Base-by-base conservation (phyloP, 2,329 filamentous ascomycete genomes). In the Aspergillus pseudoviridinutans region DNA sequence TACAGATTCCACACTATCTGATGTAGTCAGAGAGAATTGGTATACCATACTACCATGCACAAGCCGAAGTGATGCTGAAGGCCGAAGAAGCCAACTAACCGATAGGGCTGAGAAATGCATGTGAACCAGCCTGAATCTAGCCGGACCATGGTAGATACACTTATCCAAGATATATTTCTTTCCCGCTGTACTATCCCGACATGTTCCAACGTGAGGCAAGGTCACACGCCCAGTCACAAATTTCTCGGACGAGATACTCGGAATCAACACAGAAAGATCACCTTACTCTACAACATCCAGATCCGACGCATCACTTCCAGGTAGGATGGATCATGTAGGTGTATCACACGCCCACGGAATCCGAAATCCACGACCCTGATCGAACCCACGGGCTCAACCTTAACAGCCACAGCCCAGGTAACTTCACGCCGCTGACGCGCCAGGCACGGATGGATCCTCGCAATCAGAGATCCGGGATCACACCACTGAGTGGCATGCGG, bases 401-500 rank as follows among this genome's bases (percentile, higher is more conserved):
- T 38, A 38, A 17, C 32, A 38, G 32, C 32, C 14, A 38, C 32
- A 14, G 14, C 14, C 1, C 5, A 35, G 32, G 32, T 38, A 38
- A 38, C 14, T 5, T 38, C 32, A 38, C 32, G 32, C 32, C 32
- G 32, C 14, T 38, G 32, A 38, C 32, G 32, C 6, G 14, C 32
- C 32, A 38, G 32, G 14, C 0, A 38, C 32, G 2, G 41, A 24
- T 46, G 42, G 42, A 20, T 46, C 42, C 22, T 46, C 42, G 42
- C 42, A 24, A 24, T 38, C 32, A 22, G 46, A 55, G 57, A 60
- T 58, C 49, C 60, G 58, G 60, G 60, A 60, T 61, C 60, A 61
- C 60, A 61, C 60, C 60, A 61, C 60, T 58, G 55, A 25, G 59
- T 53, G 38, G 52, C 52, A 58, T 59, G 49, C 55, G 28, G 50